Evolutionary conservation across 2,329 filamentous ascomycete species (phyloP).

Genomic region (Monilinia aucupariae): DNA sequence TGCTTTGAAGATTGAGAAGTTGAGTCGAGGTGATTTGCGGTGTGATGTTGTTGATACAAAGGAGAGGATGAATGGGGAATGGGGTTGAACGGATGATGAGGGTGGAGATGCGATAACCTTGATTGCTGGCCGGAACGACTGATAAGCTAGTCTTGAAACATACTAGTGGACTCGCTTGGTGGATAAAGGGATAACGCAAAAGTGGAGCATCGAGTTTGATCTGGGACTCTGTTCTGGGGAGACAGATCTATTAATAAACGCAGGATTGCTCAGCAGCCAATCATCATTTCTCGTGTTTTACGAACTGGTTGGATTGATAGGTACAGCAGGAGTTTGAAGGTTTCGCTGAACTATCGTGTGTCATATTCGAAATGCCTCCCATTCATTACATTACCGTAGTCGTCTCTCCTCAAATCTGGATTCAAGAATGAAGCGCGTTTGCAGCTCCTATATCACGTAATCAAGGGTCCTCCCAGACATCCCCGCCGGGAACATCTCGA

Average conservation of each 20-base stretch:
- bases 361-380: neutral
- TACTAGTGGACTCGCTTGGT: neutral
- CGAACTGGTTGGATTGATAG: neutral
- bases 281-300: constrained; percentile 3
- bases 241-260: neutral
- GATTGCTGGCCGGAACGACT: constrained; percentile 8
- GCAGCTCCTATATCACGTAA: constrained; percentile 4
- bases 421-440: constrained; percentile 11
- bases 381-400: too few relatives aligned
- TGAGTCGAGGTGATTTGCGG: neutral
- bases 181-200: neutral
- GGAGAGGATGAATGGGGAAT: neutral
- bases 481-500: neutral
- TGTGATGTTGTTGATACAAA: neutral
- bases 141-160: neutral
- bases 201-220: neutral
- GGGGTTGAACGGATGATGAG: constrained; percentile 1
- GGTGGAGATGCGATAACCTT: constrained; percentile 10
- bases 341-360: too few relatives aligned
- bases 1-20: constrained; percentile 11
- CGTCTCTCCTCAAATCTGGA: neutral
- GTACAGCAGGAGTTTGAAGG: neutral
- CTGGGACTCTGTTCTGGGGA: neutral
- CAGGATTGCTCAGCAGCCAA: neutral
- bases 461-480: neutral